phyloP scores from a whole-genome alignment of 441 rosid genomes.

The Metrosideros polymorpha region DNA sequence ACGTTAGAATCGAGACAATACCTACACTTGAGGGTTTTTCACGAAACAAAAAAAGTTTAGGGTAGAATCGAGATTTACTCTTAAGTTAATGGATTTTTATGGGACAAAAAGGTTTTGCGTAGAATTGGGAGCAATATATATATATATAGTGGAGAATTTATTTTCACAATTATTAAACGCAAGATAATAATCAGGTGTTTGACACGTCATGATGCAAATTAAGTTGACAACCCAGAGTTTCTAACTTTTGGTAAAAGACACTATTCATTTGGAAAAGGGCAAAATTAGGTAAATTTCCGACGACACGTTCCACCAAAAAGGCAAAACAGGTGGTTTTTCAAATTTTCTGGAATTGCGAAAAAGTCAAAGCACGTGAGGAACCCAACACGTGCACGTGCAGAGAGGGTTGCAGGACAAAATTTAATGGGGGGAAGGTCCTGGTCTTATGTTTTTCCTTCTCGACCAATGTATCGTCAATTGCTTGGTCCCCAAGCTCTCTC shows the following conservation, averaged over 20 bases:
- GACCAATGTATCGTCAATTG: not conserved
- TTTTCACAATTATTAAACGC: not conserved
- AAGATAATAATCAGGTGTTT: accelerated
- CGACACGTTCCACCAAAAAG: not conserved
- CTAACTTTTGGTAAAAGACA: not conserved
- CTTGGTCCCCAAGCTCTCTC: not conserved
- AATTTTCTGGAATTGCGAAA: accelerated
- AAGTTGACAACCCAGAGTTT: not conserved
- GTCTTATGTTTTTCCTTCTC: too few relatives aligned
- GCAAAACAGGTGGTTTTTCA: not conserved
- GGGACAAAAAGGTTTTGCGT: too few relatives aligned
- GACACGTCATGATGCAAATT: not conserved
- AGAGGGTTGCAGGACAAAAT: too few relatives aligned
- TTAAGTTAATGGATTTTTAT: too few relatives aligned
- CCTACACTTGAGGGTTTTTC: too few relatives aligned
- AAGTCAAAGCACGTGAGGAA: not conserved
- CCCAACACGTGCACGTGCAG: not conserved
- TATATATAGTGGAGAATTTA: too few relatives aligned
- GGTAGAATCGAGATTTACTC: too few relatives aligned
- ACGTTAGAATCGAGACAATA: too few relatives aligned
- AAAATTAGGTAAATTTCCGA: not conserved
- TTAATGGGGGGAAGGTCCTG: too few relatives aligned
- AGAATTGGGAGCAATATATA: too few relatives aligned
- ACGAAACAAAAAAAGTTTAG: too few relatives aligned
- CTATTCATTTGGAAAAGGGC: not conserved